phyloP scores from a whole-genome alignment of 768 basidiomycete genomes.

The Lenzites betulinus region DNA sequence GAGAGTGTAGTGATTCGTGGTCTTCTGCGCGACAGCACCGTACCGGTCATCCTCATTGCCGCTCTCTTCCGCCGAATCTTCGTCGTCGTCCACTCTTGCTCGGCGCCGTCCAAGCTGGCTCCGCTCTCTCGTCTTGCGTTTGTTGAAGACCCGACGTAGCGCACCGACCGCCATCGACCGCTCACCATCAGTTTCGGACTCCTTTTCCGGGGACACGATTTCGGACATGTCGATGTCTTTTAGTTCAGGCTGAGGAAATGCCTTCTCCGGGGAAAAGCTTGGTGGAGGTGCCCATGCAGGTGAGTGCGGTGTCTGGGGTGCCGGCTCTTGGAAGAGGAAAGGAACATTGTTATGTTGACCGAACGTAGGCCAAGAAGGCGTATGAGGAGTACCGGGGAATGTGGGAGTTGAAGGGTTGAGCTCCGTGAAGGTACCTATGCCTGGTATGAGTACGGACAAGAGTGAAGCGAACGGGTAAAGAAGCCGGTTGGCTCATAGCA shows the following conservation, averaged over 20 bases:
- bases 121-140: conserved; percentile 48
- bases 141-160: conserved; percentile 64
- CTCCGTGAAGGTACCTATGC: conserved; percentile 45
- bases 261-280: conserved; percentile 56
- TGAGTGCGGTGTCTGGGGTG: conserved; percentile 42
- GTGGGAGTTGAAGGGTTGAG: conserved; percentile 40
- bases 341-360: conserved; percentile 68
- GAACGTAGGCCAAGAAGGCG: conserved; percentile 50
- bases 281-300: conserved; percentile 71
- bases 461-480: neutral
- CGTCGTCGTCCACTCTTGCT: conserved; percentile 23
- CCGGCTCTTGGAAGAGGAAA: conserved; percentile 66
- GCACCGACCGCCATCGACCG: conserved; percentile 65
- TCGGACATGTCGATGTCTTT: conserved; percentile 80
- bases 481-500: too few species aligned
- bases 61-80: conserved; percentile 40
- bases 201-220: conserved; percentile 13
- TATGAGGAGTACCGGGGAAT: conserved; percentile 37
- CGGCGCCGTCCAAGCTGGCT: conserved; percentile 20
- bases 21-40: conserved; percentile 51
- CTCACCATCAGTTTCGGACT: conserved; percentile 37
- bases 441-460: conserved; percentile 30
- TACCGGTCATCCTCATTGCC: conserved; percentile 51
- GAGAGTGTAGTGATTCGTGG: conserved; percentile 80
- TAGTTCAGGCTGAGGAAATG: conserved; percentile 59